phyloP scores from a whole-genome alignment of 495 filamentous ascomycete species.

The Chaetomidium leptoderma region DNA sequence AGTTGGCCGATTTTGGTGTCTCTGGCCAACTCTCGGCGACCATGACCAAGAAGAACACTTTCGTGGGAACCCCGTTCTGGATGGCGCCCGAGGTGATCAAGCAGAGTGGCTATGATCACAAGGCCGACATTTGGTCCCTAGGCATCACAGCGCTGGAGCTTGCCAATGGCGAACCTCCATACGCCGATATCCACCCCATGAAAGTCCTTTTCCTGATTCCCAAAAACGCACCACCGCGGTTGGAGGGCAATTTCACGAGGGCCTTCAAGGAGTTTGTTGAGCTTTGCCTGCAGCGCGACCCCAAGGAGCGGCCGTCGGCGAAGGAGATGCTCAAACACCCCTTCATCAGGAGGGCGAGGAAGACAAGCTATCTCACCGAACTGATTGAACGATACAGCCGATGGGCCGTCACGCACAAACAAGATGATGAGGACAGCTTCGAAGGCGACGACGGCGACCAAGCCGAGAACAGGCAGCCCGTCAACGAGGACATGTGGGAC shows the following conservation, averaged over 20 bases:
- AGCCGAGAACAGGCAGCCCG: constrained; percentile 30
- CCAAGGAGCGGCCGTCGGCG: constrained; percentile 79
- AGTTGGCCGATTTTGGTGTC: constrained; percentile 95
- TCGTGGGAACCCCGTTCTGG: constrained; percentile 98
- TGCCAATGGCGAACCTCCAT: constrained; percentile 88
- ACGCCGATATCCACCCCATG: constrained; percentile 97
- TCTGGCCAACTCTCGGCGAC: constrained; percentile 95
- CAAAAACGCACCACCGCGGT: constrained; percentile 79
- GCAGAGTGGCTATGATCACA: constrained; percentile 96
- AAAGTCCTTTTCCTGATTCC: constrained; percentile 97
- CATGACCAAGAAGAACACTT: constrained; percentile 99
- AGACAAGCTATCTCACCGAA: constrained; percentile 85
- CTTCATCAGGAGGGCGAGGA: constrained; percentile 85
- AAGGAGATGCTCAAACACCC: constrained; percentile 84
- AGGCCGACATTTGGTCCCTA: constrained; percentile 98
- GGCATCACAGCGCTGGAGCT: constrained; percentile 95
- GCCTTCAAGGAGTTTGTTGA: constrained; percentile 94
- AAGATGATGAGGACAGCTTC: constrained; percentile 53
- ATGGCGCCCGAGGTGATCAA: constrained; percentile 99
- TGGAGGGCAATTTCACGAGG: constrained; percentile 83
- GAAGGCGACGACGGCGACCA: constrained; percentile 36
- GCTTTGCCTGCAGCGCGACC: constrained; percentile 79
- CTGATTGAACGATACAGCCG: constrained; percentile 84
- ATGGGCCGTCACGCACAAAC: constrained; percentile 69
- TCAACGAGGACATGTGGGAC: constrained; percentile 90